These are phyloP conservation scores for Lepidium africanum DNA, from an alignment of 345 rosid genomes.

Conservation along the genomic window DNA sequence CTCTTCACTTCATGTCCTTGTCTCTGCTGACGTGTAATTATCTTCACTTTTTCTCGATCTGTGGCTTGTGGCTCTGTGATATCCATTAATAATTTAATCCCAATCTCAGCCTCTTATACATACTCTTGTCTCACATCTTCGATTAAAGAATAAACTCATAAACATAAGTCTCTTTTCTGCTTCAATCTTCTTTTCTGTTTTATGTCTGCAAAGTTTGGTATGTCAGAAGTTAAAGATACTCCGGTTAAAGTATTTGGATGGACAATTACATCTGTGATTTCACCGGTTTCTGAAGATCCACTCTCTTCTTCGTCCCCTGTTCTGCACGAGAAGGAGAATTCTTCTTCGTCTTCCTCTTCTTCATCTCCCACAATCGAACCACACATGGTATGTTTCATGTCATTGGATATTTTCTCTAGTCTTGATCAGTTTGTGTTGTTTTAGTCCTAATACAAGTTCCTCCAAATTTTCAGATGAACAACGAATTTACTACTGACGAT, in stretches of 20 bases:
- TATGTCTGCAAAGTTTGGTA: not conserved
- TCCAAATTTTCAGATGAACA: conserved; percentile 1
- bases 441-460: not conserved
- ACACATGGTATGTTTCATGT: conserved; percentile 17
- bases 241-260: conserved; percentile 19
- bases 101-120: conserved; percentile 11
- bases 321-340: not conserved
- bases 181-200: not conserved
- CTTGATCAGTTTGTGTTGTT: not conserved
- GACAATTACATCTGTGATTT: conserved; percentile 2
- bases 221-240: conserved; percentile 11
- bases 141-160: not conserved
- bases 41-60: not conserved
- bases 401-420: not conserved
- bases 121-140: not conserved
- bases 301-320: not conserved
- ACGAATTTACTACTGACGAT: not conserved
- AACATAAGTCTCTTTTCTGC: not conserved
- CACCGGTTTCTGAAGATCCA: not conserved
- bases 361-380: conserved; percentile 2
- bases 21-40: conserved; percentile 16
- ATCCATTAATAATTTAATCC: conserved; percentile 3
- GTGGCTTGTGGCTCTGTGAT: conserved; percentile 26
- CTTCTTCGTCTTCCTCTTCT: conserved; percentile 9
- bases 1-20: conserved; percentile 16